These are phyloP conservation scores for Obelidium mucronatum DNA, from an alignment of 192 early-diverging fungal genomes.

Conservation along the genomic window DNA sequence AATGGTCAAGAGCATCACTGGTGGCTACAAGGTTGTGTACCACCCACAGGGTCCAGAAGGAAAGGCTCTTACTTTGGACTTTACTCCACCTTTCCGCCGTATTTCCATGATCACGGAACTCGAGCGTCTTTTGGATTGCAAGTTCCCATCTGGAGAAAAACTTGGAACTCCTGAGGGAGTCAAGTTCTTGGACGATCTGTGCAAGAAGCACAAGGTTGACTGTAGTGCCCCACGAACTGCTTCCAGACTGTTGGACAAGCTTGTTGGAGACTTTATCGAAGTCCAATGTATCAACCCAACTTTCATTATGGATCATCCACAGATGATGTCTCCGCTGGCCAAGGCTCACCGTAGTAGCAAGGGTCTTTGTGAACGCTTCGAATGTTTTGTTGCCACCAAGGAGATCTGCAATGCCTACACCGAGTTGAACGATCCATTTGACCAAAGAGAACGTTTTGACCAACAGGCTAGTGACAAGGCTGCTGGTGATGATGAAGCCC, in stretches of 20 bases:
- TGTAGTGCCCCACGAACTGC: conserved; percentile 94
- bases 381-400: conserved; percentile 98
- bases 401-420: conserved; percentile 99
- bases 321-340: conserved; percentile 99
- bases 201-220: conserved; percentile 94
- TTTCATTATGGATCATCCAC: conserved; percentile 96
- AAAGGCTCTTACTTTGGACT: conserved; percentile 89
- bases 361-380: conserved; percentile 97
- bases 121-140: conserved; percentile 88
- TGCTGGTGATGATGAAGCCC: conserved; percentile 98
- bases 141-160: conserved; percentile 87
- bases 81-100: conserved; percentile 95
- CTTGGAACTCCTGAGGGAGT: conserved; percentile 82
- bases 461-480: conserved; percentile 98
- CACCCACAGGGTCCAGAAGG: conserved; percentile 88
- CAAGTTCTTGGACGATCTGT: conserved; percentile 92
- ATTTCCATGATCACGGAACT: conserved; percentile 92
- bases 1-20: conserved; percentile 94
- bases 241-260: conserved; percentile 93
- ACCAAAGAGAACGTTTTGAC: conserved; percentile 97
- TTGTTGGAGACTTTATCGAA: conserved; percentile 62
- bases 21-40: conserved; percentile 90
- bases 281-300: conserved; percentile 75
- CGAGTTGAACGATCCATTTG: conserved; percentile 99
- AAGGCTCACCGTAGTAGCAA: conserved; percentile 91